A percentile compares a stretch with the other conserved stretches of the same genome.
These are phyloP conservation scores for Rhizopogon salebrosus DNA, from an alignment of 768 basidiomycete genomes.

Conservation along the genomic window DNA sequence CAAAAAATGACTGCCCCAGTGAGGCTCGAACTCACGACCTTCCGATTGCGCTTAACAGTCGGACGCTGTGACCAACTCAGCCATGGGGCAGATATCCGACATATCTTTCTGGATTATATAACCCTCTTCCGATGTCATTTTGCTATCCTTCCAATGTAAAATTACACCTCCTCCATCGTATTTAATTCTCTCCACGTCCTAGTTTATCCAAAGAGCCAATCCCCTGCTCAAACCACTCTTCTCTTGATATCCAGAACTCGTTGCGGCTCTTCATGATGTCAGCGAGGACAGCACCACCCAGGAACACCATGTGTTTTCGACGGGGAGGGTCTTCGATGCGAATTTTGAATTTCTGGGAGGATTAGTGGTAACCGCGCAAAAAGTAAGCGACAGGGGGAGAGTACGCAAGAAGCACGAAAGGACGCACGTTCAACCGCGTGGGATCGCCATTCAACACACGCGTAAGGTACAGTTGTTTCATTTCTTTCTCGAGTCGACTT, in stretches of 20 bases:
- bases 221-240: slow-evolving; percentile 95
- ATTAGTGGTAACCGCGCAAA: background rate
- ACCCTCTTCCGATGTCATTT: background rate
- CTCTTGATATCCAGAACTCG: slow-evolving; percentile 93
- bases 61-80: slow-evolving; percentile 49
- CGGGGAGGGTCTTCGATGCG: slow-evolving; percentile 97
- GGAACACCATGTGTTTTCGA: slow-evolving; percentile 99
- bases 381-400: background rate
- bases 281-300: slow-evolving; percentile 96
- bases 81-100: slow-evolving; percentile 37
- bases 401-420: background rate
- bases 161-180: background rate
- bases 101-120: background rate
- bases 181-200: slow-evolving; percentile 53
- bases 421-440: slow-evolving; percentile 75
- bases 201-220: slow-evolving; percentile 79
- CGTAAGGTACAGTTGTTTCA: slow-evolving; percentile 97
- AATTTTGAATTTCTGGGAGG: slow-evolving; percentile 93
- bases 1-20: slow-evolving; percentile 37
- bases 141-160: background rate
- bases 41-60: slow-evolving; percentile 42
- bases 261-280: slow-evolving; percentile 96
- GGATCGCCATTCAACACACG: slow-evolving; percentile 84
- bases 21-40: slow-evolving; percentile 52
- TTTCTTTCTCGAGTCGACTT: slow-evolving; percentile 95